Evolutionary conservation across 2,329 filamentous ascomycete genomes (phyloP), one percentile per base, ranked within the genome.

Genomic region (Paracamarosporium sp.): DNA sequence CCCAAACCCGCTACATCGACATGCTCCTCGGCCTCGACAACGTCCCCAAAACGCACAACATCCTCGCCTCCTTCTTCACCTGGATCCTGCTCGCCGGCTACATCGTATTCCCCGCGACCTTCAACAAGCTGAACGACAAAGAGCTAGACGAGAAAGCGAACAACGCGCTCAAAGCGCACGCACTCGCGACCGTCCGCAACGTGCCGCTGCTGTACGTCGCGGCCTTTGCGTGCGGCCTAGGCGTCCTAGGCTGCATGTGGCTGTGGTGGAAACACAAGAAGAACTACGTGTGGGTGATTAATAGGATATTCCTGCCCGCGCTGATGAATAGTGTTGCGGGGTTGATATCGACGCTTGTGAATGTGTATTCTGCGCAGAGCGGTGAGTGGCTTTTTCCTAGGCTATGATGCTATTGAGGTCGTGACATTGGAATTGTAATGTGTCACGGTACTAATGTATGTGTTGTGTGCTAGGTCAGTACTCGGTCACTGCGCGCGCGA

Each of bases 251-350:
- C 3, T 80, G 82, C 65, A 50, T 76, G 2, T 76, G 72, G 65
- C 70, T 86, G n/a, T 82, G 77, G 59, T 71, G 76, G 50, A 70
- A 73, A 20, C 81, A 81, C 71, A 69, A 78, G 36, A 64, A 68
- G 15, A 85, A 86, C 61, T 85, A 85, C 55, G 76, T 85, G 17
- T 86, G 82, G 83, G 73, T 85, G 22, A 74, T 84, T 8, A 83
- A 85, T 65, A 76, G 78, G 55, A 72, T 86, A 12, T 83, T 85
- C 61, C 57, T 84, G 59, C 79, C 67, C 35, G 69, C 67, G 15
- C 45, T 67, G 52, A 57, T 84, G 50, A 84, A 84, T 65, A 80
- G 79, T 13, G 61, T 81, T 13, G 83, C 81, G 5, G 84, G 83
- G 1, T 61, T 85, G 27, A 74, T 85, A 6, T 80, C 79, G 1